Base-by-base conservation (phyloP, 2,329 filamentous ascomycete species). In the Fusarium sp. region DNA sequence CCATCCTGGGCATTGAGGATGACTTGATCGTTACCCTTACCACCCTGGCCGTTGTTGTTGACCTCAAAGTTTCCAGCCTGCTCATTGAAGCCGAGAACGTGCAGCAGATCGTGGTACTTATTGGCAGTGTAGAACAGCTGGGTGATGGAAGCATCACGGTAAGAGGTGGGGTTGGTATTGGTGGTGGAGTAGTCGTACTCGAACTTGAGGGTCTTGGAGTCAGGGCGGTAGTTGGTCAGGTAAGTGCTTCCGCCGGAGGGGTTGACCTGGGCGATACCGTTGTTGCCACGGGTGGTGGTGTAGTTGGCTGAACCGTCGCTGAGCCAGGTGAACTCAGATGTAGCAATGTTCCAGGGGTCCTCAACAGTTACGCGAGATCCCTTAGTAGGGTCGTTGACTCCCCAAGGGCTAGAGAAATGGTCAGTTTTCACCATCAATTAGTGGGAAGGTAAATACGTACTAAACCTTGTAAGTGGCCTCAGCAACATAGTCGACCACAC, bases 51-150 rank as follows among this genome's bases (percentile, higher is more conserved):
- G 62, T 84, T 81, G 78, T 88, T 88, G 77, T 86, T 84, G 51
- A 76, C 70, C 75, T 89, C 82, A 74, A 89, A 89, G 76, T 89
- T 89, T 7, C 86, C 86, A 1, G 87, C 86, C 1, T 67, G 74
- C 74, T 89, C 86, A 34, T 78, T 84, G 75, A 89, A 89, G 7
- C 87, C 86, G 1, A 89, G 82, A 7, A 77, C 72, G 67, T 88
- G 84, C 11, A 89, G 79, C 0, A 89, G 73, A 56, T 89, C 87
- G 68, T 89, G 87, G 75, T 85, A 88, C 32, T 78, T 80, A 78
- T 89, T 88, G 32, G 82, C 79, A 0, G 85, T 87, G 78, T 89
- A 89, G 77, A 87, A 89, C 7, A 88, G 81, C 75, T 89, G 87
- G 0, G 85, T 82, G 50, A 86, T 78, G 0, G 86, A 86, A 2